These are phyloP conservation scores for Lasiosphaeria hispida DNA, from an alignment of 495 filamentous ascomycete genomes.

Conservation along the genomic window DNA sequence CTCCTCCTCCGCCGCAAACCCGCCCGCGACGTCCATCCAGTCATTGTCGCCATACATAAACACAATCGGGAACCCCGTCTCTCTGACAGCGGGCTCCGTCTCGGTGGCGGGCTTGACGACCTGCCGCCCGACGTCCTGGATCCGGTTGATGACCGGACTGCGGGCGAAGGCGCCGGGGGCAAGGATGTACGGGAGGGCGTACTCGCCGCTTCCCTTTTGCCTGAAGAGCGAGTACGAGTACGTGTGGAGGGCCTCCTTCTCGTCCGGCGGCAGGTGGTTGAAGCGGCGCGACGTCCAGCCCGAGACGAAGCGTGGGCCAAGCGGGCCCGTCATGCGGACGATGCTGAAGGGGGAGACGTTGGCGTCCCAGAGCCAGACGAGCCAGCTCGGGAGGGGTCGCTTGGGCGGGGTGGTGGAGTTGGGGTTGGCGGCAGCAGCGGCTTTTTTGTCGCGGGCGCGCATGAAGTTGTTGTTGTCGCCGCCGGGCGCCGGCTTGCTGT, in stretches of 20 bases:
- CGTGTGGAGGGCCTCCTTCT: conserved; percentile 80
- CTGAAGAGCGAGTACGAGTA: conserved; percentile 96
- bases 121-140: conserved; percentile 80
- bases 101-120: conserved; percentile 37
- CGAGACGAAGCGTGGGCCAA: conserved; percentile 87
- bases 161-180: conserved; percentile 92
- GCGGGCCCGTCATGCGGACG: conserved; percentile 83
- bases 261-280: conserved; percentile 76
- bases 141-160: conserved; percentile 79
- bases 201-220: conserved; percentile 89
- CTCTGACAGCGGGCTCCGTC: conserved; percentile 40
- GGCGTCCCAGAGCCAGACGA: conserved; percentile 91
- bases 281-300: conserved; percentile 94
- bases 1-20: conserved; percentile 76
- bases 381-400: conserved; percentile 74
- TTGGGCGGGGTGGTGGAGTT: conserved; percentile 33
- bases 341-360: conserved; percentile 94
- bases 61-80: conserved; percentile 79
- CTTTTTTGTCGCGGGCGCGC: conserved; percentile 25
- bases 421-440: conserved; percentile 23
- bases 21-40: conserved; percentile 96
- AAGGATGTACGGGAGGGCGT: conserved; percentile 86
- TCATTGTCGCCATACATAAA: conserved; percentile 96
- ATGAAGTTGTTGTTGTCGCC: conserved; percentile 20
- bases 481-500: conserved; percentile 17